Evolutionary conservation across 2,329 filamentous ascomycete genomes (phyloP).

Genomic region (Xylariales sp.): DNA sequence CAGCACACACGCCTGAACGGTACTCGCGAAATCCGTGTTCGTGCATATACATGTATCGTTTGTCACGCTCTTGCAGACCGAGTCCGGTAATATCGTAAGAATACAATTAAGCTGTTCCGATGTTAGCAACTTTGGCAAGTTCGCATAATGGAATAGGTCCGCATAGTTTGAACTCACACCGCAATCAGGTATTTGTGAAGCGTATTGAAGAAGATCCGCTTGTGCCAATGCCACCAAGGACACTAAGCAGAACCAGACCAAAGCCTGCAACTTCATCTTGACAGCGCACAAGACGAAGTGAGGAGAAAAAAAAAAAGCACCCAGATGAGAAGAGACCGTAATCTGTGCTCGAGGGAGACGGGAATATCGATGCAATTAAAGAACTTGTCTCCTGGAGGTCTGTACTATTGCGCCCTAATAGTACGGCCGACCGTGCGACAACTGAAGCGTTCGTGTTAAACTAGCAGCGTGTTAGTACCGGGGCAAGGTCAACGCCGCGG

Average conservation of each 20-base stretch:
- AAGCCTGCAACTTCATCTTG: constrained; percentile 4
- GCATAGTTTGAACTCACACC: constrained; percentile 11
- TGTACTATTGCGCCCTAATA: too few species aligned
- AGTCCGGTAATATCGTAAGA: constrained; percentile 13
- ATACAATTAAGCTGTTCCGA: constrained; percentile 18
- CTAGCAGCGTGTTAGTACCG: too few species aligned
- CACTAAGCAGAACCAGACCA: neutral
- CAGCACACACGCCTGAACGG: constrained; percentile 18
- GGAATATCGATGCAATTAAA: too few species aligned
- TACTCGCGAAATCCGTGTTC: constrained; percentile 12
- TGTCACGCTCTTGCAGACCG: constrained; percentile 15
- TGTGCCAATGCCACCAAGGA: constrained; percentile 1
- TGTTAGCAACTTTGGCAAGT: neutral
- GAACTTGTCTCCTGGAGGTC: too few species aligned
- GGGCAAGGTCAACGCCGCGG: too few species aligned
- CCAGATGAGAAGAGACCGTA: too few species aligned
- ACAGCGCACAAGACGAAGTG: too few species aligned
- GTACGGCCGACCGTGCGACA: too few species aligned
- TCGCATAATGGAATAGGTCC: too few species aligned
- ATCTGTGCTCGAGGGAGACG: too few species aligned
- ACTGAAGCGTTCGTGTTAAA: too few species aligned
- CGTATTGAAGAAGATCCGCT: constrained; percentile 11
- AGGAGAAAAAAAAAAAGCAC: too few species aligned
- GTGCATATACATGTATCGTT: constrained; percentile 25
- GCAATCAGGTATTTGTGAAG: constrained; percentile 13